phyloP scores from a whole-genome alignment of 345 rosid genomes.

The Litchi chinensis region DNA sequence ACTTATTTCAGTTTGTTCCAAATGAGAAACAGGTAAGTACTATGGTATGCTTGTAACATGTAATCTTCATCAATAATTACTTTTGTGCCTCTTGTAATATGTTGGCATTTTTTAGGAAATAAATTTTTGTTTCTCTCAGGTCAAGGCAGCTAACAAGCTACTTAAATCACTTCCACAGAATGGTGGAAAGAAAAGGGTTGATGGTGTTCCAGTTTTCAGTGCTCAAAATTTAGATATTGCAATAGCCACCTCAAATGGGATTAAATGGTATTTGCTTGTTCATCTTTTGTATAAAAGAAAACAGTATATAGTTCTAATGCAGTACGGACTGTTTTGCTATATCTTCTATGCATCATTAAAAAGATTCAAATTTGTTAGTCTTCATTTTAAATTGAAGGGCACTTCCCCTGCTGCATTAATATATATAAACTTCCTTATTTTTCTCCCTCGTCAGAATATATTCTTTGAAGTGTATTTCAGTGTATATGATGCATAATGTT shows the following conservation, averaged over 20 bases:
- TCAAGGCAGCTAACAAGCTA: slow-evolving; percentile 88
- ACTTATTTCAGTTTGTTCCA: slow-evolving; percentile 90
- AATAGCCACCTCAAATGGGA: slow-evolving; percentile 88
- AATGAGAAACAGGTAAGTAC: slow-evolving; percentile 82
- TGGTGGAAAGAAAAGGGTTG: slow-evolving; percentile 59
- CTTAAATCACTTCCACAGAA: slow-evolving; percentile 60
- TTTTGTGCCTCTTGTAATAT: neutral
- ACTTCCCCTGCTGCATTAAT: neutral
- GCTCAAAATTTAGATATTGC: slow-evolving; percentile 96
- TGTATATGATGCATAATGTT: slow-evolving; percentile 22
- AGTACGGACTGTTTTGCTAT: neutral
- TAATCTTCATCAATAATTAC: neutral
- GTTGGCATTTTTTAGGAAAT: neutral
- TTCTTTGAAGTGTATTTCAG: neutral
- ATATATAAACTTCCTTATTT: neutral
- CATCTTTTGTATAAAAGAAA: slow-evolving; percentile 1
- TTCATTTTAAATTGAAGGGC: neutral
- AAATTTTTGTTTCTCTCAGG: slow-evolving; percentile 42
- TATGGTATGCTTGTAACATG: slow-evolving; percentile 9
- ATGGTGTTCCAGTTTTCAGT: slow-evolving; percentile 92
- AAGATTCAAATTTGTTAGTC: neutral
- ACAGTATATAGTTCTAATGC: neutral
- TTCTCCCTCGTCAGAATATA: neutral
- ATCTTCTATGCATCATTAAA: neutral
- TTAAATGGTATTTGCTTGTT: slow-evolving; percentile 65